A percentile compares a stretch with the other conserved stretches of the same genome.
These are phyloP conservation scores for Ensete glaucum DNA, from an alignment of 176 grass and related monocot species.

Conservation along the genomic window DNA sequence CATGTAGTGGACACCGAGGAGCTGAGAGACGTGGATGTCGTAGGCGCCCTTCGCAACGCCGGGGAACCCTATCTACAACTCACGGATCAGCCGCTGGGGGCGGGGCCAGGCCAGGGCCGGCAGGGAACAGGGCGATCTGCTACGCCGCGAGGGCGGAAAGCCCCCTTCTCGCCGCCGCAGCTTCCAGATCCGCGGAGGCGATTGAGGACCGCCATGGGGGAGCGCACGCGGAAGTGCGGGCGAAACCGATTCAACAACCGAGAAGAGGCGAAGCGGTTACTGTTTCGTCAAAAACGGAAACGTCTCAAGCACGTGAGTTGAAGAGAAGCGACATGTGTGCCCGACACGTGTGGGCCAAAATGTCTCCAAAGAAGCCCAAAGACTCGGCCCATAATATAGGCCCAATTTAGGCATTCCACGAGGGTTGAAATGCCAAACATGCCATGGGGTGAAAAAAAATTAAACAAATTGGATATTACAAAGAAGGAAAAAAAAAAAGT, in stretches of 20 bases:
- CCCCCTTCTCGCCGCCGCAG: neutral
- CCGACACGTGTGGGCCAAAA: too few relatives aligned
- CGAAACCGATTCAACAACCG: neutral
- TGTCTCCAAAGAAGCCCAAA: neutral
- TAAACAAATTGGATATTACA: too few relatives aligned
- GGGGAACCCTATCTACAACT: neutral
- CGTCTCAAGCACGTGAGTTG: neutral
- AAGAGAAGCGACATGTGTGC: neutral
- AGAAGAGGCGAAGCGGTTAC: neutral
- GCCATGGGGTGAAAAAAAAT: too few relatives aligned
- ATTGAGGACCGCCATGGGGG: neutral
- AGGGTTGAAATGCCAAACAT: too few relatives aligned
- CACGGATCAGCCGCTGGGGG: too few relatives aligned
- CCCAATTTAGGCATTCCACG: too few relatives aligned
- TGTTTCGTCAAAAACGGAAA: neutral
- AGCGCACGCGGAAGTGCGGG: neutral
- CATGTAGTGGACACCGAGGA: conserved; percentile 10
- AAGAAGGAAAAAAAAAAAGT: too few relatives aligned
- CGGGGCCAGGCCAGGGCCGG: too few relatives aligned
- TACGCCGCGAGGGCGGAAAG: conserved; percentile 2
- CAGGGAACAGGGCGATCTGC: too few relatives aligned
- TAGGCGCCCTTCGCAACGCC: conserved; percentile 15
- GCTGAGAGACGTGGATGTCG: conserved; percentile 9
- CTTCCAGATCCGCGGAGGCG: neutral
- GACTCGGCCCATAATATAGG: too few relatives aligned